Percentiles rank a stretch among this genome's conserved stretches.
Evolutionary conservation across 2,329 filamentous ascomycete genomes (phyloP).

Genomic region (Basipetospora chlamydospora): DNA sequence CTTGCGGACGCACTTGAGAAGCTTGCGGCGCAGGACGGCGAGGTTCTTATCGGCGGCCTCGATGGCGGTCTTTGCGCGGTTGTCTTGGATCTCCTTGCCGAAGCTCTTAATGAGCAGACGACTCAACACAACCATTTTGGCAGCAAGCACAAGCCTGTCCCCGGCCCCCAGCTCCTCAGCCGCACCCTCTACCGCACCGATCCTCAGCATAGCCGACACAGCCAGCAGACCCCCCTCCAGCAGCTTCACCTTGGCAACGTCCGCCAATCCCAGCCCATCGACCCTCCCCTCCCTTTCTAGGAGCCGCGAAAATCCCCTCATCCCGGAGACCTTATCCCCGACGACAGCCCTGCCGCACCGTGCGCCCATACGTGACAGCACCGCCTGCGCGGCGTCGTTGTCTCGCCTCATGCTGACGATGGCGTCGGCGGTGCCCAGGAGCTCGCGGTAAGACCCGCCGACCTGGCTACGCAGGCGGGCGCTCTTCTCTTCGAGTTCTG

Average conservation of each 20-base stretch:
- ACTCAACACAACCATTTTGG: constrained; percentile 64
- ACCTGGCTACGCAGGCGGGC: constrained; percentile 48
- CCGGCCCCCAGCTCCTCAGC: constrained; percentile 21
- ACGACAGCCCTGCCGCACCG: constrained; percentile 62
- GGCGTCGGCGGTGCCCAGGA: constrained; percentile 83
- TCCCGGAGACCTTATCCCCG: constrained; percentile 46
- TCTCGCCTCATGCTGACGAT: constrained; percentile 79
- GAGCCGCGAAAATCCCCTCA: constrained; percentile 30
- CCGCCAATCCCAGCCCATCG: constrained; percentile 13
- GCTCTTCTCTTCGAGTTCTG: constrained; percentile 47
- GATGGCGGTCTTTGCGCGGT: constrained; percentile 24
- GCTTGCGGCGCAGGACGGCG: constrained; percentile 42
- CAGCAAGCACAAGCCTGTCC: constrained; percentile 38
- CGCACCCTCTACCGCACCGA: constrained; percentile 13
- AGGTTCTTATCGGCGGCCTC: constrained; percentile 51
- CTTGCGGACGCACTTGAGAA: constrained; percentile 55
- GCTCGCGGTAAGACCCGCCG: constrained; percentile 64
- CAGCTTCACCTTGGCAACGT: constrained; percentile 31
- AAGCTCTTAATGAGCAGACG: constrained; percentile 63
- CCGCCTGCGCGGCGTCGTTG: constrained; percentile 58
- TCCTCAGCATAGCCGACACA: constrained; percentile 33
- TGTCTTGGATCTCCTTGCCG: constrained; percentile 27
- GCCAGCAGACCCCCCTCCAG: constrained; percentile 37
- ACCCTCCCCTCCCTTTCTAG: constrained; percentile 12
- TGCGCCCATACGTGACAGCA: constrained; percentile 57